A percentile compares a stretch with the other conserved stretches of the same genome.
These are phyloP conservation scores for Lobosporangium transversale DNA, from an alignment of 192 early-diverging fungal genomes.

Conservation along the genomic window DNA sequence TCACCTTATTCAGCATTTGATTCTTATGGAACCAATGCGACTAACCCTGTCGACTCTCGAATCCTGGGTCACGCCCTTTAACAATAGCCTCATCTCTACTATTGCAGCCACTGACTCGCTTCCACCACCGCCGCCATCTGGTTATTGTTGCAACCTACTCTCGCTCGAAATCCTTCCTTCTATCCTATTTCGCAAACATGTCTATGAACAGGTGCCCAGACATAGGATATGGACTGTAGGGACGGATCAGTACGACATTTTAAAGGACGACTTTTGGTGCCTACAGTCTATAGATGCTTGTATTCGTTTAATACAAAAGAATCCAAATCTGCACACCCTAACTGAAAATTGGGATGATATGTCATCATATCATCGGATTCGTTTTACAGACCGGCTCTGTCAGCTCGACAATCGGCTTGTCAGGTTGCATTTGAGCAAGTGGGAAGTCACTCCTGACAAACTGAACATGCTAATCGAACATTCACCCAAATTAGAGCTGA, in stretches of 20 bases:
- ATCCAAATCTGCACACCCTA: slow-evolving; percentile 16
- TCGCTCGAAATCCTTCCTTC: slow-evolving; percentile 41
- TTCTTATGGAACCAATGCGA: slow-evolving; percentile 30
- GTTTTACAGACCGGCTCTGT: slow-evolving; percentile 26
- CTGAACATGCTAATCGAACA: slow-evolving; percentile 23
- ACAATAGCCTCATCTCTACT: neutral
- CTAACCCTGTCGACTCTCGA: slow-evolving; percentile 2
- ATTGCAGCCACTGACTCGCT: neutral
- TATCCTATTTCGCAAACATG: slow-evolving; percentile 15
- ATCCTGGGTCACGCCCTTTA: neutral
- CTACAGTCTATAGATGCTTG: slow-evolving; percentile 32
- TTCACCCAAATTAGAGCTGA: slow-evolving; percentile 1
- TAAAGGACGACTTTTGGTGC: slow-evolving; percentile 39
- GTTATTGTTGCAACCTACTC: slow-evolving; percentile 12
- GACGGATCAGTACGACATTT: slow-evolving; percentile 19
- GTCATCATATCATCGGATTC: slow-evolving; percentile 30
- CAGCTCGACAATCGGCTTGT: neutral
- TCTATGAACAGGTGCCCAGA: slow-evolving; percentile 23
- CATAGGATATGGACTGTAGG: slow-evolving; percentile 3
- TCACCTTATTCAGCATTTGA: slow-evolving; percentile 21
- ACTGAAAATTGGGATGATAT: slow-evolving; percentile 35
- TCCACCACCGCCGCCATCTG: neutral
- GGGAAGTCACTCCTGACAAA: slow-evolving; percentile 14
- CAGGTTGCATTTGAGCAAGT: slow-evolving; percentile 22
- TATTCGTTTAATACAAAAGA: slow-evolving; percentile 23